A percentile compares a stretch with the other conserved stretches of the same genome.
Conservation (phyloP, 208 protist genomes). For the Crithidia bombi region DNA sequence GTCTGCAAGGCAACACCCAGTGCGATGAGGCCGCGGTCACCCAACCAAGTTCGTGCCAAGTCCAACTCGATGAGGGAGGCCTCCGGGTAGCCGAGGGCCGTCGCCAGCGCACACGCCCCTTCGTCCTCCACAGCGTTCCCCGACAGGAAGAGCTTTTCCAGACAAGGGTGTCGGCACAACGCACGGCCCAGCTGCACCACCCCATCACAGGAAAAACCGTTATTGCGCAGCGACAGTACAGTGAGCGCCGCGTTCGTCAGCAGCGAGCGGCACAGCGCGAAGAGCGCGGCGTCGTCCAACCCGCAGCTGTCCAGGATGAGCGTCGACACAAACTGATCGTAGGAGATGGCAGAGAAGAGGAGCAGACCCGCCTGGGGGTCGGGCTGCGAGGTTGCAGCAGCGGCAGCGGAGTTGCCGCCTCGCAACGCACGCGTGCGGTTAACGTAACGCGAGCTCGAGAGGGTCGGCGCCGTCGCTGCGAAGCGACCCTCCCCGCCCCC, state of each 20-base stretch:
- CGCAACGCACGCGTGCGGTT: constrained; percentile 26
- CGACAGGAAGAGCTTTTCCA: constrained; percentile 65
- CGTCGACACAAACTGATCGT: constrained; percentile 56
- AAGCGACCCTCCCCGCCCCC: neutral
- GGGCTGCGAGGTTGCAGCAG: neutral
- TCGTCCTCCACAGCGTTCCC: constrained; percentile 80
- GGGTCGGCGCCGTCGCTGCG: neutral
- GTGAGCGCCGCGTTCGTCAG: constrained; percentile 56
- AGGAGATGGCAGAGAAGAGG: constrained; percentile 43
- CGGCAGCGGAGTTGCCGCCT: neutral
- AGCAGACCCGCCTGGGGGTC: constrained; percentile 6
- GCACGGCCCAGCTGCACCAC: constrained; percentile 65
- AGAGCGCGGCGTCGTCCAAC: constrained; percentile 59
- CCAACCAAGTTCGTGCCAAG: constrained; percentile 68
- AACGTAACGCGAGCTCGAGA: constrained; percentile 13
- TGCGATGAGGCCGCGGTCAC: constrained; percentile 81
- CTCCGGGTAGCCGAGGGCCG: constrained; percentile 42
- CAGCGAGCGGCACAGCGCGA: constrained; percentile 70
- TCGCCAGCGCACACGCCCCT: constrained; percentile 77
- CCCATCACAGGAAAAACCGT: constrained; percentile 57
- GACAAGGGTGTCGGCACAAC: constrained; percentile 56
- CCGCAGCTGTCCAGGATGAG: constrained; percentile 66
- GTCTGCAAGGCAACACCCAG: constrained; percentile 81
- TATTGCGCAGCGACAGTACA: constrained; percentile 62
- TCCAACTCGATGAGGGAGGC: constrained; percentile 66